Evolutionary conservation across 805 yeast species (phyloP).

Genomic region (Cyberlindnera mississippiensis): DNA sequence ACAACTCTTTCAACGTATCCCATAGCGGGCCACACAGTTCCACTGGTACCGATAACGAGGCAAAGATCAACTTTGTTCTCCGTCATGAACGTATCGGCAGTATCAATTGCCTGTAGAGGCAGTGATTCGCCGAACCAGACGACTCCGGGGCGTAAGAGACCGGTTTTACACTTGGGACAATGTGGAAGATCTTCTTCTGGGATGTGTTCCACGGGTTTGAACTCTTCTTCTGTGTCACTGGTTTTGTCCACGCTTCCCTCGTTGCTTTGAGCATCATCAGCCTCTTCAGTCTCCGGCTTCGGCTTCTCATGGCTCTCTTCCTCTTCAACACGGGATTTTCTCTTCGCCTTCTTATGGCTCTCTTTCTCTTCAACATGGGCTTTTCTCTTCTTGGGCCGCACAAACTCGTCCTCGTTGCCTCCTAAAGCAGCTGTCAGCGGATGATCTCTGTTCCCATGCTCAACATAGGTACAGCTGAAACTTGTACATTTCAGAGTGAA

Average conservation of each 20-base stretch:
- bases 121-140: constrained; percentile 95
- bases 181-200: constrained; percentile 55
- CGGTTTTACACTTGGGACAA: constrained; percentile 72
- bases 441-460: constrained; percentile 45
- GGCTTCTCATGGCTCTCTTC: constrained; percentile 12
- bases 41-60: constrained; percentile 81
- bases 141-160: constrained; percentile 79
- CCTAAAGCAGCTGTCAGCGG: constrained; percentile 57
- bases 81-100: constrained; percentile 65
- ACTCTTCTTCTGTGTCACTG: constrained; percentile 37
- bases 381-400: constrained; percentile 16
- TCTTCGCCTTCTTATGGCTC: constrained; percentile 11
- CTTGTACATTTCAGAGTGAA: constrained; percentile 73
- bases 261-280: not conserved
- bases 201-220: constrained; percentile 45
- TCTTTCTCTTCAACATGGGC: constrained; percentile 12
- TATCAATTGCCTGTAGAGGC: constrained; percentile 57
- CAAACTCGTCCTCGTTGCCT: constrained; percentile 36
- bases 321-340: constrained; percentile 10
- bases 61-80: constrained; percentile 60
- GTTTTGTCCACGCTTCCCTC: not conserved
- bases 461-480: constrained; percentile 63
- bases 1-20: constrained; percentile 79
- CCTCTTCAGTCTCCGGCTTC: constrained; percentile 7
- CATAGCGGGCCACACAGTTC: constrained; percentile 88